Base-by-base conservation (phyloP, 164 flowering plant genomes). In the Dillenia turbinata region DNA sequence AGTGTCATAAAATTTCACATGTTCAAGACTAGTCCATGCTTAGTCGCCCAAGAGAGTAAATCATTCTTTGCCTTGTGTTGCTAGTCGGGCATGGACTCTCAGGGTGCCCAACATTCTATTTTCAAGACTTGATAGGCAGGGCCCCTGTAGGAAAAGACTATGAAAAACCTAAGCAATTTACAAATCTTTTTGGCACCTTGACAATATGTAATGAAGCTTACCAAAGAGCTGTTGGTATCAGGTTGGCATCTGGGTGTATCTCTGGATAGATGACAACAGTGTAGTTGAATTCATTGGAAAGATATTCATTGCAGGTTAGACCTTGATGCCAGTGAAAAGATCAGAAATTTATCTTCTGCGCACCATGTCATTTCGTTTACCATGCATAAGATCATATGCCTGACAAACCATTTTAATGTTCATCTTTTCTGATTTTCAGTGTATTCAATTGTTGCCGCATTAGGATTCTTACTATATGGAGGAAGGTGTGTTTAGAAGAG, bases 391-490 rank as follows among this genome's bases (percentile, higher is more conserved):
- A 48, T 65, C 53, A 58, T 44, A 52, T 58, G 13, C 43, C 57
- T 58, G 40, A 19, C 5, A 26, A 16, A 26, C 24, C 2, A 15
- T 52, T 11, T 44, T 62, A 57, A 54, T 54, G 54, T 57, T 13
- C 44, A 51, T 67, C 56, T 61, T 69, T 59, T 56, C 61, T 33
- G 91, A 87, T 59, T 56, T 63, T 33, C 95, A 87, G 97, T 77
- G 66, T 83, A 86, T 57, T 94, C 96, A n/a, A 74, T 89, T 59
- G 57, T 78, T 13, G 97, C 97, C 49, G 96, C 97, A 47, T 61
- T 86, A 54, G 92, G 97, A 9, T 94, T 91, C 75, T 69, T 91
- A 78, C 59, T 89, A 1, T 91, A 91, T 75, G 97, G 98, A 57
- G 97, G 97, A 80, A 87, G 95, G 96, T 88, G 64, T 83, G 69